Evolutionary conservation across 2,329 filamentous ascomycete species (phyloP).

Genomic region (Ophiostoma angusticollis): DNA sequence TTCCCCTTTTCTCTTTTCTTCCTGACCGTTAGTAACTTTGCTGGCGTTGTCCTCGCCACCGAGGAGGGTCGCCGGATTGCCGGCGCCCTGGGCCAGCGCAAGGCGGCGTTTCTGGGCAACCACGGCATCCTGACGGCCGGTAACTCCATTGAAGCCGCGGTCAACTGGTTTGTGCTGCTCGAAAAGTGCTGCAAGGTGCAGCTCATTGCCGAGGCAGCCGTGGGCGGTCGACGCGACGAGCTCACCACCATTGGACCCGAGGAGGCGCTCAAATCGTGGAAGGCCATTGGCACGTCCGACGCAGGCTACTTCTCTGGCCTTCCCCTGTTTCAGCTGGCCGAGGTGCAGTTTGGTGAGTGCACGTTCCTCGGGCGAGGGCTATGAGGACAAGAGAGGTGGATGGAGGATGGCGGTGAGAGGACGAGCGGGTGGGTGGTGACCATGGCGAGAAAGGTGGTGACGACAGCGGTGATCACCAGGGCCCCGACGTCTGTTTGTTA

Average conservation of each 20-base stretch:
- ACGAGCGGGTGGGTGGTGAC: too few species aligned
- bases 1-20: slow-evolving; percentile 10
- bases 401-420: too few species aligned
- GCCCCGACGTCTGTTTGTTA: too few species aligned
- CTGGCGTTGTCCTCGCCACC: slow-evolving; percentile 37
- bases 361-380: slow-evolving; percentile 17
- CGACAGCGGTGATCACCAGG: too few species aligned
- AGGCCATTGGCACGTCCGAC: slow-evolving; percentile 14
- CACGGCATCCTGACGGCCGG: slow-evolving; percentile 42
- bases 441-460: too few species aligned
- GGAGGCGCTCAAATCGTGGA: slow-evolving; percentile 15
- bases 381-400: background rate
- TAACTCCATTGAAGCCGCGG: slow-evolving; percentile 34
- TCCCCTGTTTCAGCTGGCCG: slow-evolving; percentile 18
- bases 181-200: slow-evolving; percentile 36
- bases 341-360: slow-evolving; percentile 17
- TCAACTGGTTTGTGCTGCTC: slow-evolving; percentile 42
- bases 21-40: slow-evolving; percentile 24
- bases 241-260: slow-evolving; percentile 14
- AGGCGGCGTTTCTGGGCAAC: slow-evolving; percentile 41
- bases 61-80: slow-evolving; percentile 40
- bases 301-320: slow-evolving; percentile 16
- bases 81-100: slow-evolving; percentile 31
- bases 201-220: slow-evolving; percentile 44
- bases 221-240: slow-evolving; percentile 41